phyloP scores from a whole-genome alignment of 768 basidiomycete species.

The Hericium rajendrae region DNA sequence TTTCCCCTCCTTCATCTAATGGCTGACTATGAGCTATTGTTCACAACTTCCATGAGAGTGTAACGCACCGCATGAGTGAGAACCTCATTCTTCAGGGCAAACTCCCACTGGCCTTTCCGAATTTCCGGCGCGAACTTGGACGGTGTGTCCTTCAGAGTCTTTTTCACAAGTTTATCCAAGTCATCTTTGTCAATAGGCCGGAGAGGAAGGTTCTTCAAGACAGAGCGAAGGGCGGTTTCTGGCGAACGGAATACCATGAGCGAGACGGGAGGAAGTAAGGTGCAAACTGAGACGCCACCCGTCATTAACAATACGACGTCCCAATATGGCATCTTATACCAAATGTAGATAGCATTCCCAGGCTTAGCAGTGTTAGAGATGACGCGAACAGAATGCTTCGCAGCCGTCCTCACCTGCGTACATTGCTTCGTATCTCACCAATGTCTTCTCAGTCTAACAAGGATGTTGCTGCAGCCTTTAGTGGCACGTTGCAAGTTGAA shows the following conservation, averaged over 20 bases:
- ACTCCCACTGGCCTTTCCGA: slow-evolving; percentile 67
- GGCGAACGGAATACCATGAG: slow-evolving; percentile 11
- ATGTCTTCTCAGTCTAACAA: not conserved
- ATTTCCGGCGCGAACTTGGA: slow-evolving; percentile 38
- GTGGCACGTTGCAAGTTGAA: not conserved
- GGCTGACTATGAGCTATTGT: not conserved
- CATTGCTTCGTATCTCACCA: not conserved
- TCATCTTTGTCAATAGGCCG: slow-evolving; percentile 7
- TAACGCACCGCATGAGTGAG: slow-evolving; percentile 60
- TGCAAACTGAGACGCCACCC: not conserved
- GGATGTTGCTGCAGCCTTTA: not conserved
- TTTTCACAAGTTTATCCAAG: slow-evolving; percentile 8
- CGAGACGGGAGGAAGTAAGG: not conserved
- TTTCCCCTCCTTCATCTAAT: slow-evolving; percentile 56
- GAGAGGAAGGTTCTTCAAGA: slow-evolving; percentile 5
- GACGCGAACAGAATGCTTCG: too few relatives aligned
- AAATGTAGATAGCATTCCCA: not conserved
- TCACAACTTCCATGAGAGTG: not conserved
- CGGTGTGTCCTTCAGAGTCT: slow-evolving; percentile 7
- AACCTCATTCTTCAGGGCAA: slow-evolving; percentile 58
- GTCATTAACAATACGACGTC: not conserved
- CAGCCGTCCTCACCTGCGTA: too few relatives aligned
- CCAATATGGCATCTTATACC: not conserved
- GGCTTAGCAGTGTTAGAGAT: not conserved
- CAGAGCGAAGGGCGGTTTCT: slow-evolving; percentile 8